Conservation (phyloP, 352 stramenopile species). For the Phytophthora aleatoria region DNA sequence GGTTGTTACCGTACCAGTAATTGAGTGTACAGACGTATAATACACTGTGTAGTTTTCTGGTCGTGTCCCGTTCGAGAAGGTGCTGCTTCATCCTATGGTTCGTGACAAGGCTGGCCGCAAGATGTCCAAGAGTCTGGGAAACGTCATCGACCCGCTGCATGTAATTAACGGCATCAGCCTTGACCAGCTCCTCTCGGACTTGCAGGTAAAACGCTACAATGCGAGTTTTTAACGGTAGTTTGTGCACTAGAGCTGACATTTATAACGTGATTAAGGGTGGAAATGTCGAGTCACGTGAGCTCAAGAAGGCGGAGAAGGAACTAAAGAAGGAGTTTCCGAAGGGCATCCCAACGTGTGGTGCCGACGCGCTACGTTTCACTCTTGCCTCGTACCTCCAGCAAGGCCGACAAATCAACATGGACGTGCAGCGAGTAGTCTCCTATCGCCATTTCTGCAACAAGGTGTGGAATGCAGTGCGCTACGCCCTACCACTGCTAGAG, state of each 20-base stretch:
- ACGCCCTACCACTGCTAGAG: slow-evolving; percentile 68
- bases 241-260: neutral
- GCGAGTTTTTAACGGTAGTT: neutral
- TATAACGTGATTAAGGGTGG: slow-evolving; percentile 40
- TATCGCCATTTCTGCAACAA: slow-evolving; percentile 92
- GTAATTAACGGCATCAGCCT: slow-evolving; percentile 97
- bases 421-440: slow-evolving; percentile 82
- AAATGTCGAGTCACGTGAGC: slow-evolving; percentile 88
- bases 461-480: slow-evolving; percentile 87
- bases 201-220: slow-evolving; percentile 61
- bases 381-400: slow-evolving; percentile 95
- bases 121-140: slow-evolving; percentile 99
- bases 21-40: neutral
- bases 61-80: slow-evolving; percentile 97
- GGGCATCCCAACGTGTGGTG: slow-evolving; percentile 98
- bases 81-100: slow-evolving; percentile 99
- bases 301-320: slow-evolving; percentile 96
- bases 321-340: slow-evolving; percentile 97
- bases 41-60: slow-evolving; percentile 79
- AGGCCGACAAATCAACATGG: slow-evolving; percentile 90
- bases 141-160: slow-evolving; percentile 99
- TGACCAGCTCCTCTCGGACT: slow-evolving; percentile 91
- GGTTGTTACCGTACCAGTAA: neutral
- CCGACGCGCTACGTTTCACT: slow-evolving; percentile 97
- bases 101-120: slow-evolving; percentile 99